Conservation (phyloP, 177 flowering plant species). For the Tripterygium wilfordii region DNA sequence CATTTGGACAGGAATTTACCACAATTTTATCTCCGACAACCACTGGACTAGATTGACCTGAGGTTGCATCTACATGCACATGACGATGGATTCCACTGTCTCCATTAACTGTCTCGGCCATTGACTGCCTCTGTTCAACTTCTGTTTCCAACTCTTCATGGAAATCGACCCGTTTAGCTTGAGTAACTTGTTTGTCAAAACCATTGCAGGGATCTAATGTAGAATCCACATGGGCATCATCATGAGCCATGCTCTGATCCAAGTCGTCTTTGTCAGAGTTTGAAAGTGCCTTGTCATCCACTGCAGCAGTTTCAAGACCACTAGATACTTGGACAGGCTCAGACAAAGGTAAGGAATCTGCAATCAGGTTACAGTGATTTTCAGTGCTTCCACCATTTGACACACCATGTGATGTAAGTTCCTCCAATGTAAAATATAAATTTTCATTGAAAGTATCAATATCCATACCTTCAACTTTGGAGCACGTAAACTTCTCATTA, state of each 20-base stretch:
- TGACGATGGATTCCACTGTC: background rate
- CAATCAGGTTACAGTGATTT: conserved; percentile 2
- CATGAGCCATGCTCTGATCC: conserved; percentile 1
- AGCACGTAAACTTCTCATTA: background rate
- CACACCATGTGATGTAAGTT: conserved; percentile 5
- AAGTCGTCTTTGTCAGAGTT: conserved; percentile 4
- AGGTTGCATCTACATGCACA: background rate
- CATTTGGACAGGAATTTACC: conserved; percentile 3
- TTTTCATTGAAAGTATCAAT: conserved; percentile 6
- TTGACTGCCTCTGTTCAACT: background rate
- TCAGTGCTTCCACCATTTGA: background rate
- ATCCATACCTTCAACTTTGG: conserved; percentile 13
- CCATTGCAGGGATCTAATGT: background rate
- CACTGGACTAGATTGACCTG: background rate
- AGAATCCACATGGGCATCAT: no score
- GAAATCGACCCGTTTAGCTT: conserved; percentile 1
- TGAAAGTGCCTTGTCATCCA: background rate
- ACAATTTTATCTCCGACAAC: background rate
- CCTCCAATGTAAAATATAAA: conserved; percentile 6
- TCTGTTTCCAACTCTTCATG: background rate
- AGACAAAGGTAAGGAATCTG: conserved; percentile 1
- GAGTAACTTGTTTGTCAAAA: conserved; percentile 1
- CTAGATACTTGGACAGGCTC: conserved; percentile 3
- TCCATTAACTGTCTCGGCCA: background rate
- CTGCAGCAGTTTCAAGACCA: background rate